Base-by-base conservation (phyloP, 108 stramenopile genomes). In the Skeletonema tropicum region DNA sequence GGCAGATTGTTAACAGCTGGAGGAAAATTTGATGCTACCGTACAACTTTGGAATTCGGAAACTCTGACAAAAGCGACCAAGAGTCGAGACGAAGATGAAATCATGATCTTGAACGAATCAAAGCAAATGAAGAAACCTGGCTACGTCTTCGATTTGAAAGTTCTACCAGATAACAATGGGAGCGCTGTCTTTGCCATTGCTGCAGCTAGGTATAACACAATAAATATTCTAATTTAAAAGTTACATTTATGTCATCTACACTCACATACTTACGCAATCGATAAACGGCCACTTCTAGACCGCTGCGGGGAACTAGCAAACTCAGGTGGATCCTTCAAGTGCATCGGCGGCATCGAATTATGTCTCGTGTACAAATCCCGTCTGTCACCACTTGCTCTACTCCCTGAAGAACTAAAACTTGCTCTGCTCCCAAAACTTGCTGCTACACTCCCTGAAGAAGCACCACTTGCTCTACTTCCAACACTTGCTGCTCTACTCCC, bases 1-100 rank as follows among this genome's bases (percentile, higher is more conserved):
- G 87, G 87, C 31, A 68, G 71, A 32, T 21, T 88, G 9, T 31
- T 84, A 39, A 83, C 87, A 5, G 79, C 71, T 0, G 87, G 87
- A 42, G 87, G 87, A 5, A 88, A 85, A 60, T 39, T 76, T 17
- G 87, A 88, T 71, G 87, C 87, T 8, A 85, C 76, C 12, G 52
- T 82, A 2, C 63, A 74, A 19, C 26, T 86, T 10, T 88, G 87
- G 87, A 45, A 66, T 7, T 14, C 25, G 14, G 29, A 59, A 11
- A 62, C 81, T 48, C 33, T 84, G 49, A 48, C 59, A 17, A 58
- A 65, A 19, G 75, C 35, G 14, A 71, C 68, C 2, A 19, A 41
- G 11, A 67, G 65, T 58, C 36, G 7, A 31, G 68, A 64, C 30
- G 58, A 25, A 17, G 70, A 42, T 17, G 77, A 69, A 17, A 26